phyloP scores from a whole-genome alignment of 208 protist species.

The Trypanosoma melophagium region DNA sequence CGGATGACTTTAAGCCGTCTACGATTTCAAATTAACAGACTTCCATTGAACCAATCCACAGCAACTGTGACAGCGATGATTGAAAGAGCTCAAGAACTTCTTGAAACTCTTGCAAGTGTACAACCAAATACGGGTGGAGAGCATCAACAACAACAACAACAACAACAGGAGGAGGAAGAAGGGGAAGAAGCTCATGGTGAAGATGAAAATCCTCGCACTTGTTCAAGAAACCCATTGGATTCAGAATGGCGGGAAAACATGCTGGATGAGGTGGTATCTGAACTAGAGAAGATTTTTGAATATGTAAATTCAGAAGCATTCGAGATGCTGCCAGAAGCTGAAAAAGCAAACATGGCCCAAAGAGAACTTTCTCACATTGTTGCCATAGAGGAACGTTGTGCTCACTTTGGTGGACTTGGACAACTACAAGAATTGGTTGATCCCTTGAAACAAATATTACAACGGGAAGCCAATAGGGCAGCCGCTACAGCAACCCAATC shows the following conservation, averaged over 20 bases:
- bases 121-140: constrained; percentile 9
- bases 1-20: constrained; percentile 11
- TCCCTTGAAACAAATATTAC: constrained; percentile 52
- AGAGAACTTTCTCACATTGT: constrained; percentile 33
- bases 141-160: constrained; percentile 12
- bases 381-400: constrained; percentile 24
- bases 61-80: constrained; percentile 15
- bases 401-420: constrained; percentile 16
- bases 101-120: constrained; percentile 4
- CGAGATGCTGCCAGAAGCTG: constrained; percentile 29
- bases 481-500: constrained; percentile 11
- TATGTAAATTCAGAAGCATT: constrained; percentile 50
- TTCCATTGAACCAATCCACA: constrained; percentile 24
- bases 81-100: constrained; percentile 13
- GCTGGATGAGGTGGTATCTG: constrained; percentile 10
- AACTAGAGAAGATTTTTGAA: constrained; percentile 34
- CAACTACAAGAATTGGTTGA: constrained; percentile 46
- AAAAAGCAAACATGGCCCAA: constrained; percentile 26
- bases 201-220: not conserved
- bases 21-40: constrained; percentile 18
- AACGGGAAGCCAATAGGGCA: constrained; percentile 3
- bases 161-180: constrained; percentile 4
- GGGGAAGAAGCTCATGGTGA: not conserved
- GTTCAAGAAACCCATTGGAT: constrained; percentile 1
- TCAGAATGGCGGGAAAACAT: constrained; percentile 7